Evolutionary conservation across 257 asterid species (phyloP).

Genomic region (Nicotiana noctiflora): DNA sequence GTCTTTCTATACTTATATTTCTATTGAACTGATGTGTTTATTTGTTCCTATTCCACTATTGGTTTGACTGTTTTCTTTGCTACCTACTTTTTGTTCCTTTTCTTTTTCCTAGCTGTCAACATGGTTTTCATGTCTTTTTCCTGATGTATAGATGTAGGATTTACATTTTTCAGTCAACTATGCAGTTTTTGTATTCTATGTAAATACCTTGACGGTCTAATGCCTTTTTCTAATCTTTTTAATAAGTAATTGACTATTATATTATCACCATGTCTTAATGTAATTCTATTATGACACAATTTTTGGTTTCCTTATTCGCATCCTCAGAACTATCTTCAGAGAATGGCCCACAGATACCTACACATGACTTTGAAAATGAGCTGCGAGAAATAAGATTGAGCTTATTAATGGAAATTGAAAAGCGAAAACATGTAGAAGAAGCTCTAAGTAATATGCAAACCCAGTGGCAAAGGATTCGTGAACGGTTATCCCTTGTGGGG

Average conservation of each 20-base stretch:
- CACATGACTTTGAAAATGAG: constrained; percentile 62
- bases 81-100: background rate
- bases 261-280: background rate
- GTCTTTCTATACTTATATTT: background rate
- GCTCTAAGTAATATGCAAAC: constrained; percentile 37
- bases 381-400: constrained; percentile 57
- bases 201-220: background rate
- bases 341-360: constrained; percentile 36
- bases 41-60: background rate
- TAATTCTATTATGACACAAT: background rate
- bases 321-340: constrained; percentile 76
- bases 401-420: constrained; percentile 78
- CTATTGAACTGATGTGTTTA: background rate
- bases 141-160: background rate
- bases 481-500: constrained; percentile 57
- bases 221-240: background rate
- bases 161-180: background rate
- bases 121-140: background rate
- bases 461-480: constrained; percentile 59
- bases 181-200: background rate
- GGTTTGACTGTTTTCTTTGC: background rate
- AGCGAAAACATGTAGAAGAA: constrained; percentile 85
- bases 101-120: background rate
- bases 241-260: background rate
- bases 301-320: constrained; percentile 17